Percentiles rank a stretch among this genome's conserved stretches.
Evolutionary conservation across 345 rosid genomes (phyloP).

Genomic region (Syzygium jambos): DNA sequence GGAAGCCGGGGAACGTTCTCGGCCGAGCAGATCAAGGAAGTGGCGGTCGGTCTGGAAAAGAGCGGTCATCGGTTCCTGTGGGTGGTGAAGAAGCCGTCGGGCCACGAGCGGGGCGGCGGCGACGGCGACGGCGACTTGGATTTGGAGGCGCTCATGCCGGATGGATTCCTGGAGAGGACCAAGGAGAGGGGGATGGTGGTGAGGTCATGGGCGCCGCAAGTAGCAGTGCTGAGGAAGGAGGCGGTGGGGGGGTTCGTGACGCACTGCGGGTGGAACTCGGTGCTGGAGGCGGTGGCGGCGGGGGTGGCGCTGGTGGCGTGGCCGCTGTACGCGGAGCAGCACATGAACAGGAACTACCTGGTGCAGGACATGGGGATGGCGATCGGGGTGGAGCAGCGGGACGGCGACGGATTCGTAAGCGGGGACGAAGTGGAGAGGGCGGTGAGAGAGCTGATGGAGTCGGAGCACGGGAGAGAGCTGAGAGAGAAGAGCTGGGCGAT

Average conservation of each 20-base stretch:
- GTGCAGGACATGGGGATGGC: slow-evolving; percentile 11
- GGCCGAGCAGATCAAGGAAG: slow-evolving; percentile 5
- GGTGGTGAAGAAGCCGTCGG: slow-evolving; percentile 3
- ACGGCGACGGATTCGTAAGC: neutral
- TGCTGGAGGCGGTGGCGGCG: slow-evolving; percentile 6
- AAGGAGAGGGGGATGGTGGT: slow-evolving; percentile 1
- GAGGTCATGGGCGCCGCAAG: slow-evolving; percentile 11
- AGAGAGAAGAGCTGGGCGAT: slow-evolving; percentile 1
- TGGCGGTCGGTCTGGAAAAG: slow-evolving; percentile 8
- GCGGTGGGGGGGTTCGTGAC: slow-evolving; percentile 17
- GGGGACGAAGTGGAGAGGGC: slow-evolving; percentile 4
- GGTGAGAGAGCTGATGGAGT: slow-evolving; percentile 7
- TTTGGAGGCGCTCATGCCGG: neutral
- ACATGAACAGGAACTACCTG: slow-evolving; percentile 1
- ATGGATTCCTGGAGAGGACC: slow-evolving; percentile 9
- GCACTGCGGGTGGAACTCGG: slow-evolving; percentile 19
- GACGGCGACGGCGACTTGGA: neutral
- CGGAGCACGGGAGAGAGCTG: neutral
- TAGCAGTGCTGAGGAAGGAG: slow-evolving; percentile 1
- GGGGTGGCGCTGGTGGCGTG: slow-evolving; percentile 11
- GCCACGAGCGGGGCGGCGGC: neutral
- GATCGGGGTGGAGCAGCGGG: neutral
- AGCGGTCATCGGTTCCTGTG: slow-evolving; percentile 12
- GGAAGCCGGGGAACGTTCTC: slow-evolving; percentile 7
- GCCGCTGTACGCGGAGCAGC: slow-evolving; percentile 13